Evolutionary conservation across 257 asterid genomes (phyloP), one percentile per base, ranked within the genome.

Genomic region (Marsdenia floribunda): DNA sequence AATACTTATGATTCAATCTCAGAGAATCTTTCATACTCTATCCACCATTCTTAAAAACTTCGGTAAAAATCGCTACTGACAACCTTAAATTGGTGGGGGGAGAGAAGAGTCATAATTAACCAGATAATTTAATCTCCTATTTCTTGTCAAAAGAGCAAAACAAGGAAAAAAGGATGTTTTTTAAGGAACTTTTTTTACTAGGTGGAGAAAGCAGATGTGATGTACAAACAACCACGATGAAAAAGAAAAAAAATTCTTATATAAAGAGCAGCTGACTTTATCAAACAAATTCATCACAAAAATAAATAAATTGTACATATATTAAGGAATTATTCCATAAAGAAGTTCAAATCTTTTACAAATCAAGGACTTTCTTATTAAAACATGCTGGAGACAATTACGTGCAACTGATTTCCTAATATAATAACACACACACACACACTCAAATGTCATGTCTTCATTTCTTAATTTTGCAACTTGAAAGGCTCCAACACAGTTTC

Each of bases 51-150:
- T 40, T 26, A 67, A 54, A 19, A 66, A 22, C 53, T 49, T 54
- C 3, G 63, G 58, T 37, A 22, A 40, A 38, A 14, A 57, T 46
- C 16, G 75, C 24, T 26, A 46, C 18, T 57, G 49, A 37, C 15
- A 53, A 75, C 79, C 79, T 75, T 75, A 75, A 75, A 74, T 26
- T 46, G 55, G 68, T 72, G 70, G 71, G 54, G 58, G 22, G 54
- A 42, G 22, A 49, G 42, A 70, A n/a, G 37, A 47, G 55, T 54
- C 37, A 75, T 75, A 49, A 75, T 38, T 50, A 53, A 61, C 67
- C 40, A 60, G 21, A 19, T 52, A 52, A 52, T 38, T 44, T 65
- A 11, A 37, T 38, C 67, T 2, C 10, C 12, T 16, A 37, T 8
- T 40, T 54, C 67, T 26, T 11, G 61, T 13, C 40, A 50, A 75